phyloP scores from a whole-genome alignment of 1,284 basidiomycete genomes.

The Erythrobasidium hasegawianum region DNA sequence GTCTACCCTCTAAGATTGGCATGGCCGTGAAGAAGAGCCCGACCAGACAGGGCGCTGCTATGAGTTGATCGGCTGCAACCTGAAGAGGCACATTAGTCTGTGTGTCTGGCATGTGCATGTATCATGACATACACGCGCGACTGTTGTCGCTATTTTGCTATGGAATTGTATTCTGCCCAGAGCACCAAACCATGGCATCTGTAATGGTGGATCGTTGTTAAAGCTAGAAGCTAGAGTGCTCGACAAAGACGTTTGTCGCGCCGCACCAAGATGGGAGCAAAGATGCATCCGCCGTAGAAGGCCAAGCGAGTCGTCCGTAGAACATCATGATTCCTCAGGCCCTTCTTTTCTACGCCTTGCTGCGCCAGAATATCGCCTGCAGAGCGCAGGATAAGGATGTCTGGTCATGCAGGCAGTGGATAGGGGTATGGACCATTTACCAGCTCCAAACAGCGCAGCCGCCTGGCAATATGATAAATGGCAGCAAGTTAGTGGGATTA shows the following conservation, averaged over 20 bases:
- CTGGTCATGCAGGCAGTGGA: neutral
- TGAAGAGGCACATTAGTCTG: constrained; percentile 45
- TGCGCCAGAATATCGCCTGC: constrained; percentile 78
- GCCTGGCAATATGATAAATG: constrained; percentile 6
- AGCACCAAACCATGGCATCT: constrained; percentile 37
- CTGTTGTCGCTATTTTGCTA: constrained; percentile 38
- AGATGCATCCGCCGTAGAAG: constrained; percentile 62
- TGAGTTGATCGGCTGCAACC: constrained; percentile 54
- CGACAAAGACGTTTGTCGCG: neutral
- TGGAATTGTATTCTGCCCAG: constrained; percentile 43
- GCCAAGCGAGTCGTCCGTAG: constrained; percentile 65
- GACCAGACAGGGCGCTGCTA: constrained; percentile 31
- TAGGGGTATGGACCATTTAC: constrained; percentile 8
- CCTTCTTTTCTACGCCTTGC: constrained; percentile 67
- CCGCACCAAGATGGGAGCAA: constrained; percentile 39
- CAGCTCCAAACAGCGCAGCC: constrained; percentile 31
- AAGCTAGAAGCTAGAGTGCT: neutral
- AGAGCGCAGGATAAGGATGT: constrained; percentile 2
- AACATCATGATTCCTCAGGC: constrained; percentile 63
- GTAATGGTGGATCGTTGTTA: constrained; percentile 24
- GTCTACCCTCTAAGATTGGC: constrained; percentile 33
- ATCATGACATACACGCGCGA: constrained; percentile 40
- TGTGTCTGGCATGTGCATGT: neutral
- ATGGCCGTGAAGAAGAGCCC: constrained; percentile 35
- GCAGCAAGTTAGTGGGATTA: neutral